These are phyloP conservation scores for Penicillium sclerotiorum DNA, from an alignment of 2,329 filamentous ascomycete genomes.

Conservation along the genomic window DNA sequence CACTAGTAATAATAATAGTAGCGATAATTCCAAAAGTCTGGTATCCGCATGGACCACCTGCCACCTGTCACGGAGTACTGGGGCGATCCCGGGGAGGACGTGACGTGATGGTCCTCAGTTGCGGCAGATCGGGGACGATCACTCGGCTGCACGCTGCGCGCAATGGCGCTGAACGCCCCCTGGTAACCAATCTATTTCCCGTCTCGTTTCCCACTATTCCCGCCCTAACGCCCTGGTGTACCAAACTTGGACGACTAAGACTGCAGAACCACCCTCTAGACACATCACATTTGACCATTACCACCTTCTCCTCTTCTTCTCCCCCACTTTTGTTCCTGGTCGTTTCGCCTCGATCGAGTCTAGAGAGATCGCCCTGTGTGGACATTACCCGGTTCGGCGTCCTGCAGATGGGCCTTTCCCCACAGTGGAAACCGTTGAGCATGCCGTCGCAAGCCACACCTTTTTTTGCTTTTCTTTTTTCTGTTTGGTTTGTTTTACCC, in stretches of 20 bases:
- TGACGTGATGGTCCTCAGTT: slow-evolving; percentile 14
- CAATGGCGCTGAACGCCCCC: slow-evolving; percentile 15
- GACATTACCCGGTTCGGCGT: slow-evolving; percentile 20
- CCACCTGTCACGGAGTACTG: slow-evolving; percentile 25
- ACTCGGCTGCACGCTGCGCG: slow-evolving; percentile 21
- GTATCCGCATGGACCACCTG: slow-evolving; percentile 24
- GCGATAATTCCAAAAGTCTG: neutral
- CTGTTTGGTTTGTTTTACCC: slow-evolving; percentile 5
- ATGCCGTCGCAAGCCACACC: slow-evolving; percentile 26
- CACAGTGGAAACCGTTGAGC: slow-evolving; percentile 30
- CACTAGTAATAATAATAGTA: too few relatives aligned
- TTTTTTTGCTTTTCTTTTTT: slow-evolving; percentile 22
- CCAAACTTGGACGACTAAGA: slow-evolving; percentile 11
- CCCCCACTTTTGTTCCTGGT: too few relatives aligned
- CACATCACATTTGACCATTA: too few relatives aligned
- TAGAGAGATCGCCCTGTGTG: slow-evolving; percentile 23
- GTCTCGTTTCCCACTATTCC: slow-evolving; percentile 18
- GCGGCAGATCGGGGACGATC: slow-evolving; percentile 17
- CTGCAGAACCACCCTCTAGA: too few relatives aligned
- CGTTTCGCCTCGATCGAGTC: slow-evolving; percentile 16
- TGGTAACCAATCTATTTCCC: slow-evolving; percentile 27
- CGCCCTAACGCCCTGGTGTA: slow-evolving; percentile 16
- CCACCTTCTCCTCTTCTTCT: too few relatives aligned
- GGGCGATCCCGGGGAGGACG: slow-evolving; percentile 17
- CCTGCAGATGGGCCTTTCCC: slow-evolving; percentile 19